A percentile compares a stretch with the other conserved stretches of the same genome.
phyloP scores from a whole-genome alignment of 805 yeast species.

The Naumovozyma castellii region DNA sequence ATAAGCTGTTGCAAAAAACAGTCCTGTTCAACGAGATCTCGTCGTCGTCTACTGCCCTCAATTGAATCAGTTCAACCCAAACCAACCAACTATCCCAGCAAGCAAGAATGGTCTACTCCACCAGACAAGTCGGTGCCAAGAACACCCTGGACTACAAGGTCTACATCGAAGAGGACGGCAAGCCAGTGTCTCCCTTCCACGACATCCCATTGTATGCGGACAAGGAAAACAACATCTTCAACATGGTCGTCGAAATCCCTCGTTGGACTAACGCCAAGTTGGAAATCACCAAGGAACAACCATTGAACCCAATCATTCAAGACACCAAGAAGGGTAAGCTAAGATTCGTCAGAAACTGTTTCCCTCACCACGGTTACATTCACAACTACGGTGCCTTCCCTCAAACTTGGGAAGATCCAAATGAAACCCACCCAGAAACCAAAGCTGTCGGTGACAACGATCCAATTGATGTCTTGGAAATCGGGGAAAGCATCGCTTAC shows the following conservation, averaged over 20 bases:
- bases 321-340: constrained; percentile 96
- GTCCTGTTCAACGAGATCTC: too few relatives aligned
- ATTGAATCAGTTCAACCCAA: too few relatives aligned
- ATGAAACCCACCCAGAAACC: constrained; percentile 53
- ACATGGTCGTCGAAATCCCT: constrained; percentile 94
- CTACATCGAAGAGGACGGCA: constrained; percentile 85
- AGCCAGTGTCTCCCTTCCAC: constrained; percentile 92
- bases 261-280: constrained; percentile 97
- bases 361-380: constrained; percentile 98
- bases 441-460: constrained; percentile 72
- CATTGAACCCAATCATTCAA: constrained; percentile 89
- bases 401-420: constrained; percentile 81
- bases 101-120: constrained; percentile 56
- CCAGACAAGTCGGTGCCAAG: constrained; percentile 93
- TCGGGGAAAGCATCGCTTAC: constrained; percentile 55
- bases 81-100: too few relatives aligned
- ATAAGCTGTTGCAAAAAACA: not conserved
- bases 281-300: constrained; percentile 79
- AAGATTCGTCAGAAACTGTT: constrained; percentile 92
- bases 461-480: constrained; percentile 79
- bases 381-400: constrained; percentile 99
- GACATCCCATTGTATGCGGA: constrained; percentile 89
- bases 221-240: constrained; percentile 77
- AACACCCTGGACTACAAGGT: constrained; percentile 91
- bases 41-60: too few relatives aligned